Conservation (phyloP, 768 basidiomycete species). For the Pleurotus salmoneostramineus region DNA sequence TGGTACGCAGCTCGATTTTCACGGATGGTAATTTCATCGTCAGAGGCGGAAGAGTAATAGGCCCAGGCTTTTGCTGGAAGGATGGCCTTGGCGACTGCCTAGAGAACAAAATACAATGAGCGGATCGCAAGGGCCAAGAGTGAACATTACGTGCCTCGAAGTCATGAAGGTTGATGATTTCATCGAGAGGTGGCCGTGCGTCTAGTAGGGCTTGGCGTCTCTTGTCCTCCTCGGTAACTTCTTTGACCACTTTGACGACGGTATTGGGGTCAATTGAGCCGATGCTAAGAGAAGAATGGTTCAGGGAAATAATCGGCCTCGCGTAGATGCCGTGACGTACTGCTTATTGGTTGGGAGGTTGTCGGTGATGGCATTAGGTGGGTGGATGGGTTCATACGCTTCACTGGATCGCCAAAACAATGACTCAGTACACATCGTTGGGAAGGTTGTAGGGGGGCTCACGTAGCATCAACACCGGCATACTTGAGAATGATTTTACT, state of each 20-base stretch:
- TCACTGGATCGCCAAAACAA: constrained; percentile 30
- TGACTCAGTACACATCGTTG: no score
- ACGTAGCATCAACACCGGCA: constrained; percentile 89
- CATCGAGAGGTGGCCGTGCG: constrained; percentile 69
- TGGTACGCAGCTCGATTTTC: constrained; percentile 94
- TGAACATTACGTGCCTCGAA: constrained; percentile 62
- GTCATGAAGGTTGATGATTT: constrained; percentile 89
- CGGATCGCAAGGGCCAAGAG: neutral
- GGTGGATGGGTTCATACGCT: constrained; percentile 89
- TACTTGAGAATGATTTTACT: constrained; percentile 84
- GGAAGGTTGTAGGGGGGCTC: constrained; percentile 18
- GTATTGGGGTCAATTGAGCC: constrained; percentile 72
- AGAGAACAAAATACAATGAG: neutral
- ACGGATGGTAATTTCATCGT: constrained; percentile 88
- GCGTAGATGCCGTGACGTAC: constrained; percentile 30
- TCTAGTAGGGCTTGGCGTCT: constrained; percentile 57
- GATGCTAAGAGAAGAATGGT: constrained; percentile 34
- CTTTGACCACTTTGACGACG: constrained; percentile 56
- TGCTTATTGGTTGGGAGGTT: constrained; percentile 85
- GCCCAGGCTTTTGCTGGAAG: constrained; percentile 93
- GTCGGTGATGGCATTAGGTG: constrained; percentile 73
- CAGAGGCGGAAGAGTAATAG: constrained; percentile 94
- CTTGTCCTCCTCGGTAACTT: constrained; percentile 69
- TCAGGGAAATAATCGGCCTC: neutral
- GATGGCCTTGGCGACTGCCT: constrained; percentile 83